Percentiles rank a stretch among this genome's conserved stretches.
phyloP scores from a whole-genome alignment of 1,284 basidiomycete species.

The Xerocomus tenax region DNA sequence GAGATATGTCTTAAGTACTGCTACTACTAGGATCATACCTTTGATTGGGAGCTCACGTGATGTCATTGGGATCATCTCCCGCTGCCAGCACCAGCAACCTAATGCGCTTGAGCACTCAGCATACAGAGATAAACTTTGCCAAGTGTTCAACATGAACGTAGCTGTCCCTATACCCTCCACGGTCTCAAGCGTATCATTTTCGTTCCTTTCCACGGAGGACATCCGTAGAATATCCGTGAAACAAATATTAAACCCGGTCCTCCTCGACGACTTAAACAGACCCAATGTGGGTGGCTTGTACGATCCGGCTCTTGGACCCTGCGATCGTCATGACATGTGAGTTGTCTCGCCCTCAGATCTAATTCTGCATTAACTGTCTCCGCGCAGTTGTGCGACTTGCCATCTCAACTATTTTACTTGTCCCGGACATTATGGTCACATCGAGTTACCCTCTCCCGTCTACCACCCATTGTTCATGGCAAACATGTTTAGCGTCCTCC shows the following conservation, averaged over 20 bases:
- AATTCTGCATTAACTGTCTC: slow-evolving; percentile 5
- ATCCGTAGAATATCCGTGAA: slow-evolving; percentile 91
- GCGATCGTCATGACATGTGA: slow-evolving; percentile 79
- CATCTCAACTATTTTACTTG: slow-evolving; percentile 86
- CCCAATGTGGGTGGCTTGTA: slow-evolving; percentile 92
- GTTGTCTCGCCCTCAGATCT: slow-evolving; percentile 29
- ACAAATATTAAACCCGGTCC: slow-evolving; percentile 88
- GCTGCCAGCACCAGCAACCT: no score
- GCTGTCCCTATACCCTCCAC: slow-evolving; percentile 80
- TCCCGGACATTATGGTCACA: slow-evolving; percentile 99
- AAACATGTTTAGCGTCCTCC: slow-evolving; percentile 83
- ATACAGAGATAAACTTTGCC: background rate
- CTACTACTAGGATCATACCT: background rate
- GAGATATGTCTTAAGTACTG: background rate
- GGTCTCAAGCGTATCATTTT: slow-evolving; percentile 85
- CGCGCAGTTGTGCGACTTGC: slow-evolving; percentile 86
- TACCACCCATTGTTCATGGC: slow-evolving; percentile 96
- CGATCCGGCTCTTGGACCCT: slow-evolving; percentile 91
- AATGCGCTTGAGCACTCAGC: no score
- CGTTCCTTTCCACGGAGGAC: slow-evolving; percentile 88
- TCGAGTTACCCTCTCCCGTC: slow-evolving; percentile 90
- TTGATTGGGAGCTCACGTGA: slow-evolving; percentile 18
- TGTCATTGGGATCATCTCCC: no score
- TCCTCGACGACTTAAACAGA: slow-evolving; percentile 89
- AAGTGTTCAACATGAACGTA: slow-evolving; percentile 70